Evolutionary conservation across 2,329 filamentous ascomycete genomes (phyloP).

Genomic region (Macroventuria anomochaeta): DNA sequence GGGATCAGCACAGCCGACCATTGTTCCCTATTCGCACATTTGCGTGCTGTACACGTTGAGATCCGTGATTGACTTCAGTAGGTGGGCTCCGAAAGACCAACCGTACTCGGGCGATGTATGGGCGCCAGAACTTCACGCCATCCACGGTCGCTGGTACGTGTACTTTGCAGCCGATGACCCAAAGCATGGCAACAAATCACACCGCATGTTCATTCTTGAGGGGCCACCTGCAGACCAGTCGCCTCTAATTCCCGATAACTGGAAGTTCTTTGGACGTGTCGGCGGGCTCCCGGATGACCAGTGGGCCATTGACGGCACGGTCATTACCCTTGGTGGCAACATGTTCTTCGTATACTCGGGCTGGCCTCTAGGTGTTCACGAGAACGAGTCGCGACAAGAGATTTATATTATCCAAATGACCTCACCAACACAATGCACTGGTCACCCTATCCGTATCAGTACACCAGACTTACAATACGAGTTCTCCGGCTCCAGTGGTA

Average conservation of each 20-base stretch:
- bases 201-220: constrained; percentile 56
- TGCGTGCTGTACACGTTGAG: neutral
- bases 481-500: constrained; percentile 48
- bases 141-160: constrained; percentile 61
- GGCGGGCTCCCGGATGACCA: constrained; percentile 51
- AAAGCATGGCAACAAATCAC: constrained; percentile 52
- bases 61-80: constrained; percentile 19
- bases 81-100: constrained; percentile 51
- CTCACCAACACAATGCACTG: constrained; percentile 45
- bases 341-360: constrained; percentile 56
- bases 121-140: constrained; percentile 62
- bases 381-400: constrained; percentile 51
- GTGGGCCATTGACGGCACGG: constrained; percentile 58
- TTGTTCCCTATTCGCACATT: neutral
- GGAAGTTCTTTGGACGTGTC: constrained; percentile 53
- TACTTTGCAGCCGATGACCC: constrained; percentile 57
- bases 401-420: constrained; percentile 53
- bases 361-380: constrained; percentile 50
- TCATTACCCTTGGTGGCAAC: constrained; percentile 48
- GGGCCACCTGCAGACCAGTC: constrained; percentile 47
- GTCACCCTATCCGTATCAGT: constrained; percentile 50
- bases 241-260: constrained; percentile 41
- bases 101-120: constrained; percentile 57
- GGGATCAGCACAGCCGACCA: no score
- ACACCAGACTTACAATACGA: constrained; percentile 52